Conservation (phyloP, 148 eudicot species). For the Heliamphora exappendiculata region DNA sequence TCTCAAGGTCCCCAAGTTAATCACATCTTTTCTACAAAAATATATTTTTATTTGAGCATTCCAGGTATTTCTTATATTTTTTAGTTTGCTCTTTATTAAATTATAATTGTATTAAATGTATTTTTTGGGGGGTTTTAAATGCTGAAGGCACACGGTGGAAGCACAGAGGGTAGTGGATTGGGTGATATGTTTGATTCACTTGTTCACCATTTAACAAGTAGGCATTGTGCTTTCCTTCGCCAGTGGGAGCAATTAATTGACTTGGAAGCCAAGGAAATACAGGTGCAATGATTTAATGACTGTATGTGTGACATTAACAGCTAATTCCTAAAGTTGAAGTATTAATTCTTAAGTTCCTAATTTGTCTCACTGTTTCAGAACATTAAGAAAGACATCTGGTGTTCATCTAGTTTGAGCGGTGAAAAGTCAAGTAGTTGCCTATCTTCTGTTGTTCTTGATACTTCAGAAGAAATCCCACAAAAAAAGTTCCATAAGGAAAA, state of each 20-base stretch:
- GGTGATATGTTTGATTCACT: slow-evolving; percentile 65
- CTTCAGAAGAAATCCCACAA: slow-evolving; percentile 39
- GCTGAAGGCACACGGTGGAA: slow-evolving; percentile 75
- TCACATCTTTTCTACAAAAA: not conserved
- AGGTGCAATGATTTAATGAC: slow-evolving; percentile 32
- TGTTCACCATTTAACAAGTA: slow-evolving; percentile 60
- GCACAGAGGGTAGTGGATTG: slow-evolving; percentile 75
- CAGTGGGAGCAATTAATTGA: slow-evolving; percentile 84
- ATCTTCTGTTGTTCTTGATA: slow-evolving; percentile 67
- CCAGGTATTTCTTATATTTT: not conserved
- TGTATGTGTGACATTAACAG: not conserved
- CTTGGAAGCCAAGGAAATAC: slow-evolving; percentile 80
- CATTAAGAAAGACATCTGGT: slow-evolving; percentile 40
- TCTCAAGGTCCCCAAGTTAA: not conserved
- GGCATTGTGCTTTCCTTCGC: slow-evolving; percentile 58
- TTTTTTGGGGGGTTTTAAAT: slow-evolving; percentile 16
- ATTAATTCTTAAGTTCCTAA: slow-evolving; percentile 3
- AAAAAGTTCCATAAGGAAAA: slow-evolving; percentile 34
- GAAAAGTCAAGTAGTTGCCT: slow-evolving; percentile 42
- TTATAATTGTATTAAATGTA: not conserved
- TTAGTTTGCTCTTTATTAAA: not conserved
- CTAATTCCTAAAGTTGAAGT: not conserved
- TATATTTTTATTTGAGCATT: not conserved
- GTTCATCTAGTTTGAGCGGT: slow-evolving; percentile 31
- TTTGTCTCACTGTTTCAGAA: slow-evolving; percentile 32